These are phyloP conservation scores for Tuber borchii DNA, from an alignment of 495 filamentous ascomycete species.

Conservation along the genomic window DNA sequence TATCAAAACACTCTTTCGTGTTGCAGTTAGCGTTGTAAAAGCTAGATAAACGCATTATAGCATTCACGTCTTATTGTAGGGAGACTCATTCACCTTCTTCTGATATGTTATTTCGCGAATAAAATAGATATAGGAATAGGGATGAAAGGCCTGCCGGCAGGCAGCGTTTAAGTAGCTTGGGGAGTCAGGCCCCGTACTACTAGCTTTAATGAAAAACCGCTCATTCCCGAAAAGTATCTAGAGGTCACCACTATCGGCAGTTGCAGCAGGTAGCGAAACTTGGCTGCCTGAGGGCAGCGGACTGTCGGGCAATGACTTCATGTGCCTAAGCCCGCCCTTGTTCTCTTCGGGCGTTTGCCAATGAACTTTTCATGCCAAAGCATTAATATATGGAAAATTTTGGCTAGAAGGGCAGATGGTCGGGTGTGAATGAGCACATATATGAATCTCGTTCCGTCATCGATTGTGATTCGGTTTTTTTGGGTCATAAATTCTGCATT, in stretches of 20 bases:
- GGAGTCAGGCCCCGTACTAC: background rate
- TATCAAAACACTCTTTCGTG: background rate
- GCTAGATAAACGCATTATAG: background rate
- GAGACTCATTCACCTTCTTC: background rate
- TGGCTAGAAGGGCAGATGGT: background rate
- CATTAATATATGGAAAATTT: background rate
- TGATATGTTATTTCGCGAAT: background rate
- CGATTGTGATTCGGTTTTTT: background rate
- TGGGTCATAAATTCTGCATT: background rate
- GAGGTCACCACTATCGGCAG: background rate
- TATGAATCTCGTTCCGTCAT: background rate
- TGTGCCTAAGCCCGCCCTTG: background rate
- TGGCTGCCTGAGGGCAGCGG: background rate
- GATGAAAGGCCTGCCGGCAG: background rate
- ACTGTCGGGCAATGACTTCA: background rate
- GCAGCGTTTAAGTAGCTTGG: background rate
- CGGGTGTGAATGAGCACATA: background rate
- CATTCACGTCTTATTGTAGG: background rate
- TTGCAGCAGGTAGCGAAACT: background rate
- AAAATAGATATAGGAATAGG: background rate
- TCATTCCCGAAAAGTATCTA: background rate
- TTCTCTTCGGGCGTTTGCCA: background rate
- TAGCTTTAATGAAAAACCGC: background rate
- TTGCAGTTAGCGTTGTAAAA: background rate
- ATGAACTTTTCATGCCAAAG: background rate